These are phyloP conservation scores for Scheffersomyces lignosus DNA, from an alignment of 805 yeast species.

Conservation along the genomic window DNA sequence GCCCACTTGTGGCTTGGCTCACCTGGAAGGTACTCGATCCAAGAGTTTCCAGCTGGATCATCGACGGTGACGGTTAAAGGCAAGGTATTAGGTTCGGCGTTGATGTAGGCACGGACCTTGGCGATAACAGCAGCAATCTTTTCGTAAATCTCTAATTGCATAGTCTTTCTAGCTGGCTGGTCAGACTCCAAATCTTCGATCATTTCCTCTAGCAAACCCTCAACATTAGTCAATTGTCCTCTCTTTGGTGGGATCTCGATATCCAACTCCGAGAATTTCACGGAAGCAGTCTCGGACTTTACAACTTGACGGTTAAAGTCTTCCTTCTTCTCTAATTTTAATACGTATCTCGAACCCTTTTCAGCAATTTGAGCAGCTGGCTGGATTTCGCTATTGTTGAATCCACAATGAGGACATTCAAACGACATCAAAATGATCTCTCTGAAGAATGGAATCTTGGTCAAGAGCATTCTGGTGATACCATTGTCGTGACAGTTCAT, in stretches of 20 bases:
- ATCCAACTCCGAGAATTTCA: conserved; percentile 80
- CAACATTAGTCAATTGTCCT: conserved; percentile 91
- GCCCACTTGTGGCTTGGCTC: conserved; percentile 92
- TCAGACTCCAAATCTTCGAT: conserved; percentile 74
- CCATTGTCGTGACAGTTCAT: conserved; percentile 94
- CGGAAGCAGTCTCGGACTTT: conserved; percentile 82
- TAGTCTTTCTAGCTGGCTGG: conserved; percentile 74
- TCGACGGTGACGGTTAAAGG: conserved; percentile 81
- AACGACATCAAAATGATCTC: conserved; percentile 94
- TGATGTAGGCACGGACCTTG: conserved; percentile 58
- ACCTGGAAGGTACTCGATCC: conserved; percentile 88
- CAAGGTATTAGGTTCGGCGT: conserved; percentile 64
- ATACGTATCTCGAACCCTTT: conserved; percentile 73
- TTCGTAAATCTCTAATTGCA: conserved; percentile 72
- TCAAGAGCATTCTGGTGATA: conserved; percentile 75
- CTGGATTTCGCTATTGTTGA: conserved; percentile 89
- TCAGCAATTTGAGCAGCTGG: conserved; percentile 93
- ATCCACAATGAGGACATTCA: conserved; percentile 92
- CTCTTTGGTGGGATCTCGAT: conserved; percentile 94
- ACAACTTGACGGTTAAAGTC: conserved; percentile 91
- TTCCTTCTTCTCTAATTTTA: conserved; percentile 63
- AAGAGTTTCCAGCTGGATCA: conserved; percentile 97
- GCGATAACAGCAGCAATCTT: conserved; percentile 71
- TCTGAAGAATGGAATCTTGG: conserved; percentile 87
- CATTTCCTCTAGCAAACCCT: conserved; percentile 85